phyloP scores from a whole-genome alignment of 176 grass and related monocot genomes.

The Aegilops bicornis region DNA sequence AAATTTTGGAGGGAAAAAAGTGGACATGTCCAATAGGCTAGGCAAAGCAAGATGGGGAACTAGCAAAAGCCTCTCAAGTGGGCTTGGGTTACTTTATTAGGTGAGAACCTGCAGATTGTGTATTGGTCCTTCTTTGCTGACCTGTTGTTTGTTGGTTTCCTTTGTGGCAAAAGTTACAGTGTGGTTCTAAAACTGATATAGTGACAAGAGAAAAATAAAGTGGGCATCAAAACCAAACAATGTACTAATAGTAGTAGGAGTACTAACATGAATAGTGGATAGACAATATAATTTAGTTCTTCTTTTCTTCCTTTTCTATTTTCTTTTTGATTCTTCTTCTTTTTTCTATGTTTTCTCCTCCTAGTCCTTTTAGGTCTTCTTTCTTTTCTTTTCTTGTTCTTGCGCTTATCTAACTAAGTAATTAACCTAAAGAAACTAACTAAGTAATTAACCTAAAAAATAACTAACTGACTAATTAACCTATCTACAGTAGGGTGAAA shows the following conservation, averaged over 20 bases:
- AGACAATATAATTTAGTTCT: no score
- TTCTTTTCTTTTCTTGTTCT: no score
- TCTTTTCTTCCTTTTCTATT: no score
- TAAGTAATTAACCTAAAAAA: no score
- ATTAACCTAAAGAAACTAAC: no score
- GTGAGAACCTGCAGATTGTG: neutral
- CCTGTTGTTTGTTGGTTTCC: neutral
- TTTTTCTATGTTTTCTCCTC: no score
- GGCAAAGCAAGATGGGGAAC: neutral
- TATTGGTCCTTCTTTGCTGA: neutral
- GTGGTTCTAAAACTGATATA: constrained; percentile 22
- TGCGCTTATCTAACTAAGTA: no score
- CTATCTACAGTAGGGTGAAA: no score
- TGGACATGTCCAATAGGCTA: neutral
- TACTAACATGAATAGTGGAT: constrained; percentile 3
- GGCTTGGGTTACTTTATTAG: neutral
- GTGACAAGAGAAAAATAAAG: constrained; percentile 38
- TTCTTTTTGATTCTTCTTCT: no score
- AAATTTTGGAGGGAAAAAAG: neutral
- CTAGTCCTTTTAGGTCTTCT: no score
- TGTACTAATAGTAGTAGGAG: neutral
- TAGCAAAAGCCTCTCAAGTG: neutral
- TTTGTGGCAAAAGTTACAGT: constrained; percentile 27
- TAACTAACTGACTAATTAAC: no score
- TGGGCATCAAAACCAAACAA: constrained; percentile 30